Evolutionary conservation across 2,329 filamentous ascomycete species (phyloP), one percentile per base, ranked within the genome.

Genomic region (Ramularia collo-cygni): DNA sequence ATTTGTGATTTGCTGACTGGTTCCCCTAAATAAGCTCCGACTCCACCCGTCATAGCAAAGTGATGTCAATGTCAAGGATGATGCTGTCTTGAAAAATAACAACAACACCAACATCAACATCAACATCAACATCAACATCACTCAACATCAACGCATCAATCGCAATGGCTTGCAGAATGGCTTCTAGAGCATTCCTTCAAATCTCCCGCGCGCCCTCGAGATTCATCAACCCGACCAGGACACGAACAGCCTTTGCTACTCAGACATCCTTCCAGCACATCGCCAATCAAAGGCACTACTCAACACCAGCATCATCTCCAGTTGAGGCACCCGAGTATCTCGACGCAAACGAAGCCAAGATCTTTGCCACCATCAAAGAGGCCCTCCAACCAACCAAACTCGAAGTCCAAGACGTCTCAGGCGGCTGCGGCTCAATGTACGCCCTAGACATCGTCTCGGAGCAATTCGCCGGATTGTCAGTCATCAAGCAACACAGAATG

Each of bases 371-470:
- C 44, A 58, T 72, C 14, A 65, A 62, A 50, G 53, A 57, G 13
- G 60, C 59, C 24, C 44, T 73, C 30, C 50, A 62, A 4, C 70
- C 70, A 14, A 60, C 57, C 10, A 65, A 63, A 45, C 60, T 73
- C 24, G 66, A 71, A 63, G 69, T 92, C 8, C 81, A 83, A 60
- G 85, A 93, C 64, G 77, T 92, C 37, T 86, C 81, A 16, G 85
- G 86, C 43, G 85, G 85, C 19, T 93, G 85, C 65, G 85, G 85
- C 8, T 85, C 80, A 57, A 92, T 92, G 86, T 92, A 92, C 66
- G 82, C 79, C 40, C 82, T 93, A 51, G 81, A 89, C 55, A 79
- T 92, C 49, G 74, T 79, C 34, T 85, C 82, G 6, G 71, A 78
- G 33, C 74, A 71, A 54, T 93, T 93, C 64, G 71, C 72, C 38